Evolutionary conservation across 2,329 filamentous ascomycete species (phyloP).

Genomic region (Coniella lustricola): DNA sequence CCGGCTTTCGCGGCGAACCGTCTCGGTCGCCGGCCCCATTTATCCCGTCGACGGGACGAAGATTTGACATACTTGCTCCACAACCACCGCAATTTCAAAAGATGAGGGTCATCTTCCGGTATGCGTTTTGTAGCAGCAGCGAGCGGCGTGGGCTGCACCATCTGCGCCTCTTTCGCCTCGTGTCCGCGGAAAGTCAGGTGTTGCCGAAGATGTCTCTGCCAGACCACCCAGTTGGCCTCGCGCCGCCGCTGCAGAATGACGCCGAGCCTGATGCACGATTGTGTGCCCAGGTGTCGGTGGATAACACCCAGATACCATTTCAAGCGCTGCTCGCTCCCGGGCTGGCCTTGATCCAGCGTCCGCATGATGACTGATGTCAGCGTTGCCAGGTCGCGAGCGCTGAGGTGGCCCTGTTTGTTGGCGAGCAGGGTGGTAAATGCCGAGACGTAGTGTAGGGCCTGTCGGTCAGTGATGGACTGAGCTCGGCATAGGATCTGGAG

Average conservation of each 20-base stretch:
- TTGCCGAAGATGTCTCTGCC: not conserved
- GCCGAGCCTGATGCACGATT: slow-evolving; percentile 18
- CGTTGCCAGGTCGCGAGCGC: slow-evolving; percentile 16
- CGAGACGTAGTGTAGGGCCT: slow-evolving; percentile 26
- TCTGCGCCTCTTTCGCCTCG: not conserved
- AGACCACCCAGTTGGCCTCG: slow-evolving; percentile 12
- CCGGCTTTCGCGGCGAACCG: not conserved
- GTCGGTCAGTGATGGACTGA: slow-evolving; percentile 13
- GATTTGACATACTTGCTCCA: not conserved
- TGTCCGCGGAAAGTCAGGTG: not conserved
- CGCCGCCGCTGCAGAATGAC: slow-evolving; percentile 22
- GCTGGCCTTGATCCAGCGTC: slow-evolving; percentile 26
- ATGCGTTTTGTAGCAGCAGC: not conserved
- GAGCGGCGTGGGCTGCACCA: too few species aligned
- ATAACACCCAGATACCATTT: slow-evolving; percentile 29
- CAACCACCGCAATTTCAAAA: not conserved
- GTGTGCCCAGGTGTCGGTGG: slow-evolving; percentile 20
- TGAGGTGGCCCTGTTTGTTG: slow-evolving; percentile 24
- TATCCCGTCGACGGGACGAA: too few species aligned
- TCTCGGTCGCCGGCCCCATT: not conserved
- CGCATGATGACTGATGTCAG: slow-evolving; percentile 25
- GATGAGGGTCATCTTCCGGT: not conserved
- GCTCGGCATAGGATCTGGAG: not conserved
- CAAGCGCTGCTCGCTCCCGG: slow-evolving; percentile 29
- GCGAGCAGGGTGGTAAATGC: slow-evolving; percentile 26